Evolutionary conservation across 2,329 filamentous ascomycete genomes (phyloP), one percentile per base, ranked within the genome.

Genomic region (Blastomyces gilchristii): DNA sequence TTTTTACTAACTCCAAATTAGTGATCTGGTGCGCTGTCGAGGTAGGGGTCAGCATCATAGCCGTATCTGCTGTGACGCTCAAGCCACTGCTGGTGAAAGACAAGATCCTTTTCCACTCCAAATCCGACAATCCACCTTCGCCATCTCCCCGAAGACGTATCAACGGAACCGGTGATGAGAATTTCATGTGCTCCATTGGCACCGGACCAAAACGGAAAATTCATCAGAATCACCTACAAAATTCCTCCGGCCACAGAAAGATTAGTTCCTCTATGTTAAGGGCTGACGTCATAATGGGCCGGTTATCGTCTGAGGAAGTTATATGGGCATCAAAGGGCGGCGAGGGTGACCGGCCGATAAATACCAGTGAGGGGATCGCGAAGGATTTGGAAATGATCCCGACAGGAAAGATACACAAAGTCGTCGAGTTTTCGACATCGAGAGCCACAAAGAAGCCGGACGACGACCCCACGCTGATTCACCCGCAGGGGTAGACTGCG

Each of bases 31-130:
- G 34, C 54, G 34, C 34, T 12, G 34, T 39, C 34, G 54, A 57
- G 54, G 25, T 57, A 57, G 54, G 54, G 39, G 54, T 57, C 22
- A 57, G 54, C 54, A 25, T 57, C 54, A 57, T 57, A 12, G 54
- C 54, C 34, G 22, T 57, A n/a, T 57, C 54, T 14, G 54, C 34
- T 28, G 34, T 57, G 54, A 57, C 54, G 18, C 22, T 57, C 34
- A 57, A 57, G 7, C 54, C 54, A 2, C 54, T 57, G 18, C 4
- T 57, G 54, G 12, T 57, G 34, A 57, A 57, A 57, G 41, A 57
- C 54, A 39, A 39, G 3, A 37, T 57, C 34, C n/a, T 57, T 16
- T 41, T 57, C 25, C 25, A 52, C 54, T 22, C 54, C 25, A 7
- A 9, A 39, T 14, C 18, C 31, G 37, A 3, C 54, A 57, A 25